Percentiles rank a stretch among this genome's conserved stretches.
Evolutionary conservation across 164 flowering plant species (phyloP).

Genomic region (Stephania yunnanensis): DNA sequence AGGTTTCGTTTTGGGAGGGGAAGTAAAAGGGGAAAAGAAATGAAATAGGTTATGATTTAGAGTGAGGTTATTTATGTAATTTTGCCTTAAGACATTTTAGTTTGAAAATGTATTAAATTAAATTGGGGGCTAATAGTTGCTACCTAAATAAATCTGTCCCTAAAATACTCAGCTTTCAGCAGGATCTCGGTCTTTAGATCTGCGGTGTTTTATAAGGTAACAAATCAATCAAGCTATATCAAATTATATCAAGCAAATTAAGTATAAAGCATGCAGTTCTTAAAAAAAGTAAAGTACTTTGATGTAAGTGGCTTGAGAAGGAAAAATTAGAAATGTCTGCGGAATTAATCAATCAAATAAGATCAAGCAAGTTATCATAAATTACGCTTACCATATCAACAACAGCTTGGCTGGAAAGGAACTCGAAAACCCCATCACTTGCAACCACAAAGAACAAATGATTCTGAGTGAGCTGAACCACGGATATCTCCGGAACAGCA

Average conservation of each 20-base stretch:
- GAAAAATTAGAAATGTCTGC: not conserved
- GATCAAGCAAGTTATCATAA: not conserved
- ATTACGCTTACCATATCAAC: conserved; percentile 60
- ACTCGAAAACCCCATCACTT: conserved; percentile 97
- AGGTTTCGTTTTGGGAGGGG: no score
- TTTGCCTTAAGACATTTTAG: no score
- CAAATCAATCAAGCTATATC: no score
- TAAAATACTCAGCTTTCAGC: no score
- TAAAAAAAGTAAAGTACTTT: not conserved
- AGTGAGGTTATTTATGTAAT: no score
- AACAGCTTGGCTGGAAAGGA: conserved; percentile 86
- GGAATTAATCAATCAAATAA: not conserved
- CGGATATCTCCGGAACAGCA: conserved; percentile 75
- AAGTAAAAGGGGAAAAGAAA: no score
- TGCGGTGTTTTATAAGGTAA: no score
- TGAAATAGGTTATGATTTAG: no score
- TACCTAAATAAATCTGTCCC: no score
- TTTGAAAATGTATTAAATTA: no score
- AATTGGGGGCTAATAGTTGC: no score
- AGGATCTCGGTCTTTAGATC: no score
- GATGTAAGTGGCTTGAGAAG: not conserved
- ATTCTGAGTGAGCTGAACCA: conserved; percentile 51
- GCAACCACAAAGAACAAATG: conserved; percentile 88
- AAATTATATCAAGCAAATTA: not conserved
- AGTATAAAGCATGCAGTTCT: not conserved